Conservation (phyloP, 2,329 filamentous ascomycete species). For the Thermoascus crustaceus region DNA sequence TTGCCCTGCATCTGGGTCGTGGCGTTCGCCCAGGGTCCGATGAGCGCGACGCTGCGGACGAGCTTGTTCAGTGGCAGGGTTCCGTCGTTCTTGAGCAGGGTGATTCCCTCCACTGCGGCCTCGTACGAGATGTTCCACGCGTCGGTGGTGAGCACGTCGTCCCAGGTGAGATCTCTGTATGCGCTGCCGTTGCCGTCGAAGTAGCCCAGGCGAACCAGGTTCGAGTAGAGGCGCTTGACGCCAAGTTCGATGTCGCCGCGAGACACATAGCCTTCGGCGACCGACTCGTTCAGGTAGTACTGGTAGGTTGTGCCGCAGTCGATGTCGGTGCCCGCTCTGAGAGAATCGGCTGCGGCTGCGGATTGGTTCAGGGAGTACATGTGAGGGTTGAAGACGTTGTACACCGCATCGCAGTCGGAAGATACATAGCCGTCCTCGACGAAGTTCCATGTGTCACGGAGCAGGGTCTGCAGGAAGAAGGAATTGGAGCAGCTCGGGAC, state of each 20-base stretch:
- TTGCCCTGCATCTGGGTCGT: conserved; percentile 52
- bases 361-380: conserved; percentile 38
- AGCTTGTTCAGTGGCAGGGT: conserved; percentile 37
- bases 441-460: conserved; percentile 60
- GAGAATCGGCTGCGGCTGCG: conserved; percentile 39
- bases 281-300: conserved; percentile 37
- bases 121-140: conserved; percentile 49
- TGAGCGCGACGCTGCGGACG: conserved; percentile 41
- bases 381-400: conserved; percentile 51
- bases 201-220: conserved; percentile 44
- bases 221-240: conserved; percentile 42
- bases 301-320: conserved; percentile 46
- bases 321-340: conserved; percentile 47
- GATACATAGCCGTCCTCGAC: conserved; percentile 53
- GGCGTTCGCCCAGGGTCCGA: conserved; percentile 53
- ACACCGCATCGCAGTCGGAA: conserved; percentile 57
- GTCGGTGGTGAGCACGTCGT: conserved; percentile 48
- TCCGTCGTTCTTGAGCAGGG: conserved; percentile 47
- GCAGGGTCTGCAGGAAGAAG: conserved; percentile 54
- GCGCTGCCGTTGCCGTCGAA: conserved; percentile 39
- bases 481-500: conserved; percentile 55
- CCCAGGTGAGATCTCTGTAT: conserved; percentile 47
- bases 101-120: conserved; percentile 41
- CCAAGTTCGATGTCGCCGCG: conserved; percentile 40
- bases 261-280: conserved; percentile 37